Evolutionary conservation across 225 moss, liverwort and hornwort species (phyloP), one percentile per base, ranked within the genome.

Genomic region (Polytrichum commune): DNA sequence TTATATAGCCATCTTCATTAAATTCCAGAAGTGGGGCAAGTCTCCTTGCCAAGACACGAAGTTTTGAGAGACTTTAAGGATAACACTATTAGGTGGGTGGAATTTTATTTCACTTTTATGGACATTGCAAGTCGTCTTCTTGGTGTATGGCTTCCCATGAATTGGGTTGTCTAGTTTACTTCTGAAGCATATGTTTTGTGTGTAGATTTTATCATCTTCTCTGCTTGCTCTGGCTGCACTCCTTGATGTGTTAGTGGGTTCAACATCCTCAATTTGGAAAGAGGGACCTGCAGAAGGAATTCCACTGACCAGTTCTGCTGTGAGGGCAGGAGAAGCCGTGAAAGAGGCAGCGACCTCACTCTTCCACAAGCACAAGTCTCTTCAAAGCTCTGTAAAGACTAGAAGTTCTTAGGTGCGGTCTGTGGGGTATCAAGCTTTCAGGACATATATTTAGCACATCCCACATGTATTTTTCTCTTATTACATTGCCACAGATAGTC

Each of bases 161-260:
- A 38, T 13, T 58, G 7, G 23, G 23, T 58, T 55, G 57, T 57
- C 29, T 55, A 24, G 27, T 61, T 27, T 69, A 63, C 58, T 81
- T 81, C 69, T 76, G 66, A 82, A 72, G 67, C 54, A 54, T 71
- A 63, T 74, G 62, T 63, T 76, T 54, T 66, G 55, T 84, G 63
- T 85, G 75, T 92, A 98, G 94, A 90, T 98, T 64, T 79, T 95
- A 55, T 98, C 93, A 66, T 95, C 91, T 76, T 87, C 97, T 80
- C 80, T 98, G 56, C 91, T 98, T 76, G 97, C 95, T 70, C 80
- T 91, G 83, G 97, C 97, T 77, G 97, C 95, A 70, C 80, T 95
- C 67, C 85, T 98, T 74, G 97, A 98, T 83, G 88, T 95, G 46
- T 77, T 95, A 65, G 81, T 93, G 71, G 90, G 84, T 80, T 86